Evolutionary conservation across 805 yeast genomes (phyloP), one percentile per base, ranked within the genome.

Genomic region (Isabelozyma rhagii): DNA sequence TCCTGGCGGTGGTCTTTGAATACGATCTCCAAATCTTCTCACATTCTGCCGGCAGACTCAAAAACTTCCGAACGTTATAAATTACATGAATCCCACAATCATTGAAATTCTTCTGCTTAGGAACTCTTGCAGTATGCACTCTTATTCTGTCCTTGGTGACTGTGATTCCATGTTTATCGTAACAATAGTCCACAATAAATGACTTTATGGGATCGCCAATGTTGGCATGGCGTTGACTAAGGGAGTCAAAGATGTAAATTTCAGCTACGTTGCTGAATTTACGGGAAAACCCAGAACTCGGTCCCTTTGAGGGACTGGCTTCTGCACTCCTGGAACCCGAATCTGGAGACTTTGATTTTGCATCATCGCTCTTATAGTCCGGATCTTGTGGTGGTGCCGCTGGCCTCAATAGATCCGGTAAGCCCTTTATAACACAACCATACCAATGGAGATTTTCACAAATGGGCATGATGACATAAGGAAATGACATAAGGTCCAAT

Each of bases 1-100:
- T 25, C 47, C 60, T 53, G 21, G 55, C 44, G 8, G 34, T 41
- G 8, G 50, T 46, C 34, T 45, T 53, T 25, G 40, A 47, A 34
- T 45, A 39, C 8, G 47, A 56, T 49, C 68, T 62, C 88, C 88
- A 83, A 9, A 79, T 54, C 41, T 62, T 61, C 43, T 79, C 68
- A 46, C 89, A 84, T 21, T 63, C 71, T 0, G 56, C 56, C 0
- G 83, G 80, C 39, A 79, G 66, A 21, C 69, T 68, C 43, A 85
- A 71, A 66, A 89, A 84, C 53, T 78, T 81, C 49, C 74, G 71
- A 10, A 85, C 77, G 57, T 87, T 91, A 56, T 85, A 85, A 13
- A 94, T 85, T 1, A 93, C 88, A 68, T 89, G 97, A 17, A 94
- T 82, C 1, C 99, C 99, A 71, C 99, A 94, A 64, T 94, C 99